A percentile compares a stretch with the other conserved stretches of the same genome.
Evolutionary conservation across 2,329 filamentous ascomycete genomes (phyloP).

Genomic region (Colletotrichum liriopes): DNA sequence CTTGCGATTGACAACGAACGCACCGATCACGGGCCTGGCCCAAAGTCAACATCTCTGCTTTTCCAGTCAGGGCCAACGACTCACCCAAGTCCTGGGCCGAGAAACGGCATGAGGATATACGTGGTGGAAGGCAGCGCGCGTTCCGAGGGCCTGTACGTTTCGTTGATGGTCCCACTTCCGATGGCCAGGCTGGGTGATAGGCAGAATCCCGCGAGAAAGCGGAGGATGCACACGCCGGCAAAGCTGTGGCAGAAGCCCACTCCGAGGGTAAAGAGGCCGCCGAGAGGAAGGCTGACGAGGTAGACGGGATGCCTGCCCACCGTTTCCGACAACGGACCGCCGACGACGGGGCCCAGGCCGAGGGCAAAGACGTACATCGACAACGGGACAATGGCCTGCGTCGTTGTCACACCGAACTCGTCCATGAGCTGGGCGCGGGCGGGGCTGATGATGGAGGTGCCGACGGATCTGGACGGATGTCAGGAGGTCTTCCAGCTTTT

Average conservation of each 20-base stretch:
- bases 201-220: constrained; percentile 71
- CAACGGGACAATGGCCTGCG: constrained; percentile 71
- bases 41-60: neutral
- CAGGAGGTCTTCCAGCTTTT: neutral
- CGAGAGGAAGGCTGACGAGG: constrained; percentile 60
- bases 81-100: constrained; percentile 68
- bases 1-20: constrained; percentile 62
- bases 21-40: constrained; percentile 62
- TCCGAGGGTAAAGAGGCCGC: constrained; percentile 70
- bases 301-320: constrained; percentile 71
- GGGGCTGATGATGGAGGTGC: constrained; percentile 69
- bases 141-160: constrained; percentile 61
- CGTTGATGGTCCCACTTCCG: constrained; percentile 64
- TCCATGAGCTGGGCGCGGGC: constrained; percentile 61
- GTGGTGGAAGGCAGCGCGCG: constrained; percentile 61
- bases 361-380: constrained; percentile 74
- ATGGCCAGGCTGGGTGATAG: constrained; percentile 66
- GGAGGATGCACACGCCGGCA: constrained; percentile 65
- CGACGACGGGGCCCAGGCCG: constrained; percentile 71
- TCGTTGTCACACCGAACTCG: constrained; percentile 69
- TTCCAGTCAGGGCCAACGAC: constrained; percentile 41
- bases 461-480: constrained; percentile 62
- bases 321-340: constrained; percentile 72
- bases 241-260: constrained; percentile 67
- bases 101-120: constrained; percentile 67